These are phyloP conservation scores for Limtongia smithiae DNA, from an alignment of 805 yeast genomes.

Conservation along the genomic window DNA sequence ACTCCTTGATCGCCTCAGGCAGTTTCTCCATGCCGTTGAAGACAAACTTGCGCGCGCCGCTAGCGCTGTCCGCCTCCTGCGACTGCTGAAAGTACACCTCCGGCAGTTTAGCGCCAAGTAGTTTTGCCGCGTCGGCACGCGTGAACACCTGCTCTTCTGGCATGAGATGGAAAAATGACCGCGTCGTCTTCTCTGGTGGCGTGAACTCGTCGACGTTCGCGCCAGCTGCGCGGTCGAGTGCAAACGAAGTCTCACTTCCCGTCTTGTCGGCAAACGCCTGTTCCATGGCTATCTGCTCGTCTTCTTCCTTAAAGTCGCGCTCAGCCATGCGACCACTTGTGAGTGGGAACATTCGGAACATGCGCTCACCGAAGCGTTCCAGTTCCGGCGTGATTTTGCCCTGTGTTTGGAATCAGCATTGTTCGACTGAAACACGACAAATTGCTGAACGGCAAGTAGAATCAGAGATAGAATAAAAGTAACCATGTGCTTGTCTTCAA, in stretches of 20 bases:
- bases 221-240: neutral
- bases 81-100: constrained; percentile 56
- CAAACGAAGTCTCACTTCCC: neutral
- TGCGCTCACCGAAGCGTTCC: constrained; percentile 52
- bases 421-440: neutral
- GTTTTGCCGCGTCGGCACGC: constrained; percentile 88
- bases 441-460: too few relatives aligned
- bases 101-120: constrained; percentile 85
- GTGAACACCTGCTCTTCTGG: constrained; percentile 96
- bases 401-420: constrained; percentile 34
- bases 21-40: constrained; percentile 40
- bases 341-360: constrained; percentile 81
- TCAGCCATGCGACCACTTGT: constrained; percentile 36
- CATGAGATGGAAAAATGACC: constrained; percentile 93
- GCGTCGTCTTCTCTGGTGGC: constrained; percentile 56
- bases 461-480: neutral
- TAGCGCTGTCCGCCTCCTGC: neutral
- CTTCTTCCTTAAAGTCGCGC: constrained; percentile 1
- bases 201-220: constrained; percentile 25
- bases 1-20: constrained; percentile 51
- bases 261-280: neutral
- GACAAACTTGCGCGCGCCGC: constrained; percentile 26
- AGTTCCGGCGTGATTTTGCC: constrained; percentile 54
- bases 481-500: constrained; percentile 56
- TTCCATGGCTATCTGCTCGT: neutral